These are phyloP conservation scores for Bauhinia variegata DNA, from an alignment of 306 rosid species.

Conservation along the genomic window DNA sequence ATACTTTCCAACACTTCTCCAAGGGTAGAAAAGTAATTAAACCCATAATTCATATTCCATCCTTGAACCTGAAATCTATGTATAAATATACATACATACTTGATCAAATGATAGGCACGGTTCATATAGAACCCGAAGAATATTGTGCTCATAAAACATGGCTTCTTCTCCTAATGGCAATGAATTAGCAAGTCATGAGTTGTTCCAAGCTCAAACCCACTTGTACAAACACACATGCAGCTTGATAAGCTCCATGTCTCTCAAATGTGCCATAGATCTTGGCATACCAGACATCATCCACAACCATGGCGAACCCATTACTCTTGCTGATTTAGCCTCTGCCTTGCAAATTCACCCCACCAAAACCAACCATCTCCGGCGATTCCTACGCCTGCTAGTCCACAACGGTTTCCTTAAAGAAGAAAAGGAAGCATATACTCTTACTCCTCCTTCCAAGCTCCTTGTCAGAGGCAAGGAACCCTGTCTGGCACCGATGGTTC, in stretches of 20 bases:
- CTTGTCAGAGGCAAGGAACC: constrained; percentile 29
- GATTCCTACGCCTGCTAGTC: constrained; percentile 37
- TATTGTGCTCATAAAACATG: no score
- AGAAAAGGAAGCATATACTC: constrained; percentile 41
- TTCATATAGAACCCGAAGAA: no score
- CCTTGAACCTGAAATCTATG: no score
- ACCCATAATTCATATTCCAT: no score
- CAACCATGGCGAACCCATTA: constrained; percentile 35
- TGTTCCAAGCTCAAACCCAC: constrained; percentile 39
- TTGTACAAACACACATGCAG: constrained; percentile 31
- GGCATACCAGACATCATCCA: constrained; percentile 43
- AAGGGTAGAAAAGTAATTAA: no score
- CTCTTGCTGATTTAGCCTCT: constrained; percentile 36
- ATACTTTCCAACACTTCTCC: no score
- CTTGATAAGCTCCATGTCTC: constrained; percentile 41
- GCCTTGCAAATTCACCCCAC: constrained; percentile 31
- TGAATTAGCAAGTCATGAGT: constrained; percentile 7
- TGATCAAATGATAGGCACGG: no score
- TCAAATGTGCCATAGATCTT: constrained; percentile 36
- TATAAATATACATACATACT: no score
- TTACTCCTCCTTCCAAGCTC: constrained; percentile 36
- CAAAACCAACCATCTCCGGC: background rate
- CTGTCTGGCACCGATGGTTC: background rate
- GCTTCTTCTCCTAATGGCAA: no score
- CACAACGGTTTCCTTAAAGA: constrained; percentile 34